These are phyloP conservation scores for Phlebiopsis flavidoalba DNA, from an alignment of 768 basidiomycete genomes.

Conservation along the genomic window DNA sequence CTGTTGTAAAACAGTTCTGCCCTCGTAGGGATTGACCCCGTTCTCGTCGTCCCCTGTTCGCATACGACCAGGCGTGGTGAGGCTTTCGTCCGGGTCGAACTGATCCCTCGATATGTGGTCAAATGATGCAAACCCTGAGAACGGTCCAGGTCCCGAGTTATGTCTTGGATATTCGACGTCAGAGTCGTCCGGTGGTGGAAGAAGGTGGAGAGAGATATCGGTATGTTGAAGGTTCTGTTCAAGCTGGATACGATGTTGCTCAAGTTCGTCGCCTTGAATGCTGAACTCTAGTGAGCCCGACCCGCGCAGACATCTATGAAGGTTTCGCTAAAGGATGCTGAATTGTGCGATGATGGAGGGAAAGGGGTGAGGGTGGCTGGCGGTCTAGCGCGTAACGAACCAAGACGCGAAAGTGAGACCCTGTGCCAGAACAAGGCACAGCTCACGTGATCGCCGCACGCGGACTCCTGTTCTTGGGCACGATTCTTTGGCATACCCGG, in stretches of 20 bases:
- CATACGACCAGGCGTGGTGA: slow-evolving; percentile 31
- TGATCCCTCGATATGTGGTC: slow-evolving; percentile 52
- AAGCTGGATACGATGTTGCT: slow-evolving; percentile 70
- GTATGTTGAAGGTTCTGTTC: slow-evolving; percentile 75
- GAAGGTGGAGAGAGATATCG: slow-evolving; percentile 66
- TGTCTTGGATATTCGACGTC: slow-evolving; percentile 73
- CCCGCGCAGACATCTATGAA: background rate
- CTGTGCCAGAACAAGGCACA: background rate
- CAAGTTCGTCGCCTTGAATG: slow-evolving; percentile 71
- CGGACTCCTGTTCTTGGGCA: background rate
- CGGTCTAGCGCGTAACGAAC: background rate
- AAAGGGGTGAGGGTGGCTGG: background rate
- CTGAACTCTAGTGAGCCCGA: slow-evolving; percentile 33
- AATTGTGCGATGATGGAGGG: background rate
- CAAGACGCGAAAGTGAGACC: slow-evolving; percentile 1
- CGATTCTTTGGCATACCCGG: too few species aligned
- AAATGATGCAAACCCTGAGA: slow-evolving; percentile 57
- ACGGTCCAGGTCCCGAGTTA: slow-evolving; percentile 50
- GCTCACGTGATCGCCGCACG: slow-evolving; percentile 7
- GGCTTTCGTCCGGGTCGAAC: slow-evolving; percentile 46
- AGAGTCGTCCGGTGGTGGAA: slow-evolving; percentile 42
- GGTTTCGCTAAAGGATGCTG: slow-evolving; percentile 6
- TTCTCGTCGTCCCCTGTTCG: slow-evolving; percentile 56
- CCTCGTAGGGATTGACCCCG: slow-evolving; percentile 56
- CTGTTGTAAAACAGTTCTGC: slow-evolving; percentile 75